Conservation (phyloP, 805 yeast species). For the Helenozyma rhizophorensis region DNA sequence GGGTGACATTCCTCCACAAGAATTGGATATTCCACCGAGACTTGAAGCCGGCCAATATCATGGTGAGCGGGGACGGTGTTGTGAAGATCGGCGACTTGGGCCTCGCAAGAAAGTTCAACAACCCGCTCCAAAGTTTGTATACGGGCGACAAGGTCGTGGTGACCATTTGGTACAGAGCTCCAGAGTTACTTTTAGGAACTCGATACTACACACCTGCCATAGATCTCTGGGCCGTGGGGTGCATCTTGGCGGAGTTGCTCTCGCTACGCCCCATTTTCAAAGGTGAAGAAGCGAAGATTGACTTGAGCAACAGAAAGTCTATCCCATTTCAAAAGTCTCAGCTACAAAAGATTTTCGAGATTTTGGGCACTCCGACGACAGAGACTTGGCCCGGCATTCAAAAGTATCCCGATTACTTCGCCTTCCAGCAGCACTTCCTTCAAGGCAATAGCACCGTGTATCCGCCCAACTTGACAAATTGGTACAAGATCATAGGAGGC, state of each 20-base stretch:
- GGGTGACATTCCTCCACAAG: constrained; percentile 86
- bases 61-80: constrained; percentile 87
- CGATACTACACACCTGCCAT: constrained; percentile 90
- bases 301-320: constrained; percentile 68
- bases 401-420: constrained; percentile 75
- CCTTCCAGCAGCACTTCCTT: constrained; percentile 42
- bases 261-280: constrained; percentile 91
- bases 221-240: constrained; percentile 94
- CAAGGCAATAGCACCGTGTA: constrained; percentile 46
- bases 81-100: constrained; percentile 96
- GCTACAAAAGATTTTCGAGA: constrained; percentile 82
- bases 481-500: constrained; percentile 86
- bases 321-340: constrained; percentile 95
- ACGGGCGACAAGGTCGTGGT: constrained; percentile 95
- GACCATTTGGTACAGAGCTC: constrained; percentile 96
- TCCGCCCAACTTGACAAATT: constrained; percentile 67
- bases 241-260: constrained; percentile 86
- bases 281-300: constrained; percentile 97
- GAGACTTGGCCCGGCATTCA: constrained; percentile 76
- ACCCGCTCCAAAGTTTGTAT: constrained; percentile 80
- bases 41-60: constrained; percentile 94
- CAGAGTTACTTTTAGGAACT: constrained; percentile 85
- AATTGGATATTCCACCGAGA: constrained; percentile 97
- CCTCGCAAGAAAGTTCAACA: constrained; percentile 79
- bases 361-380: constrained; percentile 82